Evolutionary conservation across 1,284 basidiomycete species (phyloP), one percentile per base, ranked within the genome.

Genomic region (Leccinum griseonigrum): DNA sequence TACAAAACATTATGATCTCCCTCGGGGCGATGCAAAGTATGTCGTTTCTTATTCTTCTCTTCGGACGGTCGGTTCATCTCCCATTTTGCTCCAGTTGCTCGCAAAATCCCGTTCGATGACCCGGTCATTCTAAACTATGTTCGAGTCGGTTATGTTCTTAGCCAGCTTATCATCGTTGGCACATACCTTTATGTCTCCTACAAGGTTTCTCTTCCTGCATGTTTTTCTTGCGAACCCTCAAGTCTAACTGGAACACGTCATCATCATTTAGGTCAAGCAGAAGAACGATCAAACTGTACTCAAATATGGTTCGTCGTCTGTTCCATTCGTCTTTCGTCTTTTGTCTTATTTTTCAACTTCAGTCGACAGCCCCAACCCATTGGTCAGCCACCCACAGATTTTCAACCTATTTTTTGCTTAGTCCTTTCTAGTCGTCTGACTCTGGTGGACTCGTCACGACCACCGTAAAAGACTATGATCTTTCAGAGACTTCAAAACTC

Each of bases 201-300:
- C 71, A 82, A 85, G 75, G 90, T 91, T 81, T 68, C 80, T 68
- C 16, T 55, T 56, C 1, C 3, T 26, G 18, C 43, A 7, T 26
- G 22, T 3, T 32, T 48, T 54, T 31, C 5, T n/a, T 5, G 2
- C 32, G 43, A 14, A 18, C 7, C 4, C 13, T 53, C 38, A 11
- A 53, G 28, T 36, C 60, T 64, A 22, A 70, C 28, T 26, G 14
- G 57, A n/a, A 59, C 68, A 72, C 69, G 64, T 71, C 58, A 60
- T 60, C 67, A 60, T 60, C 67, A 57, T 57, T 34, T 68, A 95
- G 92, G 87, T 98, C 78, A 95, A 94, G 83, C 81, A 84, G 70
- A 96, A 95, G 85, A 98, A 98, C 74, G 97, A 98, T 78, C 85
- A 92, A 74, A 95, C 94, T 3, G 93, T 97, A 40, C 82, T 98